Percentiles rank a stretch among this genome's conserved stretches.
These are phyloP conservation scores for Malassezia japonica DNA, from an alignment of 1,284 basidiomycete genomes.

Conservation along the genomic window DNA sequence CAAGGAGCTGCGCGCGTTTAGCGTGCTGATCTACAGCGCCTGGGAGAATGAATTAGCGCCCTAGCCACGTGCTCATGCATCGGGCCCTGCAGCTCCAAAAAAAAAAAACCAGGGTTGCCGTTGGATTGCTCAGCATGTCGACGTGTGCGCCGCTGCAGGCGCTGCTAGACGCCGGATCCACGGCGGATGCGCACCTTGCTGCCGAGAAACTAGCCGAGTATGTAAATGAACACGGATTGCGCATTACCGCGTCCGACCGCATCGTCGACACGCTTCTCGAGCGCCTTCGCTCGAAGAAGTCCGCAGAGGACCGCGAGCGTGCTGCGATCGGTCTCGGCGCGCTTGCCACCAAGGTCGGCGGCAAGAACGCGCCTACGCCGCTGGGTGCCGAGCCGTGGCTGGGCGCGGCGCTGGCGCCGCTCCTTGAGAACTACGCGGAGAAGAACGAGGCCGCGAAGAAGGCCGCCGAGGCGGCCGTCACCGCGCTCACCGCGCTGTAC, in stretches of 20 bases:
- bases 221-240: conserved; percentile 43
- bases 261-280: conserved; percentile 48
- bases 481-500: conserved; percentile 70
- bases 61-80: not conserved
- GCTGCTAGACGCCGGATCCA: conserved; percentile 38
- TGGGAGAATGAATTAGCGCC: conserved; percentile 13
- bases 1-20: conserved; percentile 16
- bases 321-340: conserved; percentile 61
- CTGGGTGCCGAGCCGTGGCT: conserved; percentile 68
- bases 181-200: conserved; percentile 24
- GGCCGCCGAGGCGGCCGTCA: conserved; percentile 72
- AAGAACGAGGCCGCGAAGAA: conserved; percentile 83
- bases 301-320: conserved; percentile 82
- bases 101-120: too few species aligned
- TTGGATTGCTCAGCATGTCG: conserved; percentile 19
- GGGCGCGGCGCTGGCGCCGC: conserved; percentile 63
- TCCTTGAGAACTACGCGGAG: conserved; percentile 83
- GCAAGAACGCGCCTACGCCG: conserved; percentile 55
- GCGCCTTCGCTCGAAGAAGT: conserved; percentile 72
- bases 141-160: conserved; percentile 39
- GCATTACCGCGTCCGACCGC: conserved; percentile 42
- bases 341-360: conserved; percentile 46
- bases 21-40: conserved; percentile 15
- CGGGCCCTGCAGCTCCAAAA: not conserved
- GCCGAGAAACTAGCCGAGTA: conserved; percentile 48